phyloP scores from a whole-genome alignment of 257 asterid genomes.

The Nicotiana tomentosiformis region DNA sequence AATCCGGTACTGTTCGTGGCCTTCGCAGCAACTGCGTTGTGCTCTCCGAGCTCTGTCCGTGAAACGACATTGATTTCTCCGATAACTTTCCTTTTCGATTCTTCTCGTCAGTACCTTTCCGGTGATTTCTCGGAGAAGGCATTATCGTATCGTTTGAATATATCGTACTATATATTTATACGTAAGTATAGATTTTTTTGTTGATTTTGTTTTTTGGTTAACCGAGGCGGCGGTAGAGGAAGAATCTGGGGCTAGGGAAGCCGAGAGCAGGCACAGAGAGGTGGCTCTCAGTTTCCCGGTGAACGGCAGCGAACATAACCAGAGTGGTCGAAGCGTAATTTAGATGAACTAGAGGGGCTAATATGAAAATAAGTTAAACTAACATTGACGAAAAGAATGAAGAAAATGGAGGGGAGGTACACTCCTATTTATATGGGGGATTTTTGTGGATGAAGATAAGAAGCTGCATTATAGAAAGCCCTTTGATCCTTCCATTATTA shows the following conservation, averaged over 20 bases:
- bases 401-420: not conserved
- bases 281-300: slow-evolving; percentile 38
- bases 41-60: slow-evolving; percentile 24
- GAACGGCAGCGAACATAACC: slow-evolving; percentile 41
- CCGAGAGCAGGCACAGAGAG: slow-evolving; percentile 28
- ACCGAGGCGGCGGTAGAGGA: slow-evolving; percentile 43
- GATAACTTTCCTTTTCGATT: slow-evolving; percentile 42
- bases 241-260: slow-evolving; percentile 40
- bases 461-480: not conserved
- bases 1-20: slow-evolving; percentile 76
- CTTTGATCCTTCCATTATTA: not conserved
- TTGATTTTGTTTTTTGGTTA: not conserved
- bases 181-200: not conserved
- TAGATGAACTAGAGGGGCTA: not conserved
- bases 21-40: slow-evolving; percentile 29
- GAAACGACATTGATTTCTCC: slow-evolving; percentile 59
- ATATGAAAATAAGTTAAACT: not conserved
- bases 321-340: not conserved
- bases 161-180: not conserved
- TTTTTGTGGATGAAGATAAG: not conserved
- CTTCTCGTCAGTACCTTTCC: slow-evolving; percentile 51
- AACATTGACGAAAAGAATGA: not conserved
- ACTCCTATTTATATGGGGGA: slow-evolving; percentile 10
- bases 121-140: slow-evolving; percentile 62
- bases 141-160: slow-evolving; percentile 12